These are phyloP conservation scores for Hirschioporus abietinus DNA, from an alignment of 768 basidiomycete species.

Conservation along the genomic window DNA sequence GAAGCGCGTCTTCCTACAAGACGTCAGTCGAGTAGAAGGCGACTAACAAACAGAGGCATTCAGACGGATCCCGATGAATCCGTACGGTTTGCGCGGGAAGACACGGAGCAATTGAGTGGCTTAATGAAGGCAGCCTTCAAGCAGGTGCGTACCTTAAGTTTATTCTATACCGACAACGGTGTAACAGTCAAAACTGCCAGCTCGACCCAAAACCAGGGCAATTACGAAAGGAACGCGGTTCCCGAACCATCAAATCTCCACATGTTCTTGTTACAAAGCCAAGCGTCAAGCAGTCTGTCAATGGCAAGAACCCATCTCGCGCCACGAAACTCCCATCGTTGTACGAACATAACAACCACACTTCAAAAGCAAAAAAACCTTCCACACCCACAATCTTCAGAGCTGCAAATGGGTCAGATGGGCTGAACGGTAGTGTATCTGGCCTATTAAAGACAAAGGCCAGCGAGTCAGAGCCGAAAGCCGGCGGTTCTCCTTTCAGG, in stretches of 20 bases:
- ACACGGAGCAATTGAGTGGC: slow-evolving; percentile 18
- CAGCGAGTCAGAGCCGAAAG: slow-evolving; percentile 4
- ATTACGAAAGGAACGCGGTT: background rate
- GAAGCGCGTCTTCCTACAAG: background rate
- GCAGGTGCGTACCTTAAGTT: slow-evolving; percentile 15
- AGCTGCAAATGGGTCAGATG: background rate
- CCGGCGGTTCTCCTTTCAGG: slow-evolving; percentile 19
- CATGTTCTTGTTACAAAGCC: background rate
- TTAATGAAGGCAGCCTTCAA: slow-evolving; percentile 10
- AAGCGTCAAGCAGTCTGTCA: background rate
- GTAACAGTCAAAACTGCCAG: slow-evolving; percentile 22
- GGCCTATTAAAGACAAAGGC: slow-evolving; percentile 3
- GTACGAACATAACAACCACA: background rate
- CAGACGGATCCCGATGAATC: slow-evolving; percentile 24
- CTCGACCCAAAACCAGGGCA: slow-evolving; percentile 11
- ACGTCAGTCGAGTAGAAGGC: background rate
- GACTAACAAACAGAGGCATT: slow-evolving; percentile 12
- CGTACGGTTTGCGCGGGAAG: slow-evolving; percentile 24
- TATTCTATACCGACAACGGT: slow-evolving; percentile 16
- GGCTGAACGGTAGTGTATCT: slow-evolving; percentile 2
- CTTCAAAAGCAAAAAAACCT: background rate
- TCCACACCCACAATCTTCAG: background rate
- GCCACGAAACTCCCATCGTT: background rate
- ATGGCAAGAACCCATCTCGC: background rate
- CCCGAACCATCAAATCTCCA: background rate